Conservation (phyloP, 805 yeast genomes). For the Candida succiphila region DNA sequence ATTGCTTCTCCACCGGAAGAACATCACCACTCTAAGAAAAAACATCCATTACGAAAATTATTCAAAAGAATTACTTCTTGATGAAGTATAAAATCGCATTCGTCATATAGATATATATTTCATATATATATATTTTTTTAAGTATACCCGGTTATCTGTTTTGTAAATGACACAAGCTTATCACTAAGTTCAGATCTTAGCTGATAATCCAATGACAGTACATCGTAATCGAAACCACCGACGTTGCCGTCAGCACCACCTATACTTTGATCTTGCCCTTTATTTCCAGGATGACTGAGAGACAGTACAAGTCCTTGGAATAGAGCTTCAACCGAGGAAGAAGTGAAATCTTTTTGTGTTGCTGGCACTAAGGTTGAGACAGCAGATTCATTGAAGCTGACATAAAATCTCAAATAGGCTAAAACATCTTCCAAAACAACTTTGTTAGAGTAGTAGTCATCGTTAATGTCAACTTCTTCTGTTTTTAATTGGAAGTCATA, state of each 20-base stretch:
- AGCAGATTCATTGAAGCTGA: slow-evolving; percentile 1
- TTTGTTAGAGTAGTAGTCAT: slow-evolving; percentile 5
- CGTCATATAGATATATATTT: not conserved
- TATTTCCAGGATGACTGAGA: not conserved
- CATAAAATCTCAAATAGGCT: slow-evolving; percentile 13
- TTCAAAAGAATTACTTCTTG: not conserved
- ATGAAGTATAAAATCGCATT: not conserved
- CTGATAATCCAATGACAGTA: slow-evolving; percentile 15
- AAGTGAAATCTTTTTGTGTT: not conserved
- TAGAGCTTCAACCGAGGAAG: not conserved
- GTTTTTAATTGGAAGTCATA: slow-evolving; percentile 8
- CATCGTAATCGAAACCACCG: slow-evolving; percentile 9
- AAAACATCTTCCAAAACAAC: slow-evolving; percentile 12
- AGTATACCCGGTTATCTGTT: slow-evolving; percentile 19
- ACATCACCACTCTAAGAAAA: too few species aligned
- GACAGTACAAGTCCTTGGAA: not conserved
- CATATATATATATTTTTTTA: not conserved
- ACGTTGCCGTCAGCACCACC: not conserved
- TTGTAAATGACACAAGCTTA: slow-evolving; percentile 16
- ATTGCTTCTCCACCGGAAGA: too few species aligned
- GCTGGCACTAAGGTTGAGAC: not conserved
- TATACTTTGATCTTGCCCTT: not conserved
- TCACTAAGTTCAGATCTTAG: slow-evolving; percentile 21
- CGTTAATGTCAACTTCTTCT: slow-evolving; percentile 2
- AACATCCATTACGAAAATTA: too few species aligned